Evolutionary conservation across 176 grass and related monocot species (phyloP), one percentile per base, ranked within the genome.

Genomic region (Oryza meyeriana): DNA sequence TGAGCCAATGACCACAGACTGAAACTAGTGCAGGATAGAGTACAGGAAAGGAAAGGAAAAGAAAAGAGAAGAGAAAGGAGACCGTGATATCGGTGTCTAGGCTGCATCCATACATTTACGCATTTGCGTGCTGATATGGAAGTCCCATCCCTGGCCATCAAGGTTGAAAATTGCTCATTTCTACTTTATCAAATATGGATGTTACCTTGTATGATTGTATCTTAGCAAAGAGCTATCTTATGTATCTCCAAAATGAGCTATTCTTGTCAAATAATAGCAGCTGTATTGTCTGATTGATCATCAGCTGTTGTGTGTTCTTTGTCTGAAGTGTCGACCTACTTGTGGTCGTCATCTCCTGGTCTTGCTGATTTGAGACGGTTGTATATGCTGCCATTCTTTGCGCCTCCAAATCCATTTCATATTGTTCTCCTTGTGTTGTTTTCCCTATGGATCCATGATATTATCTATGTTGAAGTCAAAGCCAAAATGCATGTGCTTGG

Each of bases 1-100:
- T 8, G 63, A 87, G 28, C 92, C 92, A 4, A 94, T 94, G 89
- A 92, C 92, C 61, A 85, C 76, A 3, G 89, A 94, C 64, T 94
- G 77, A 92, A 25, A 61, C 27, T 34, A 81, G 35, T 67, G 14
- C 70, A 66, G 84, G 44, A 67, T 79, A 47, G 70, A 65, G 35
- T 73, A 65, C 22, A 20, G 33, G 18, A 74, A 86, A 79, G 32
- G 36, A 17, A 17, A 35, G 31, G 50, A 22, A 71, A 61, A 79
- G 67, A 14, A 71, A 61, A 79, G 67, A 14, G 45, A 27, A 33
- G 35, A 34, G 34, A 20, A 29, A 65, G 41, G 71, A 52, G 44
- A 35, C 6, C 2, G 14, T 47, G n/a, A 20, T 48, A 22, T 76
- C 18, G 13, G 36, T 85, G 27, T 78, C 32, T 35, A 38, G 59